Evolutionary conservation across 2,329 filamentous ascomycete species (phyloP), one percentile per base, ranked within the genome.

Genomic region (Verticillium dahliae): DNA sequence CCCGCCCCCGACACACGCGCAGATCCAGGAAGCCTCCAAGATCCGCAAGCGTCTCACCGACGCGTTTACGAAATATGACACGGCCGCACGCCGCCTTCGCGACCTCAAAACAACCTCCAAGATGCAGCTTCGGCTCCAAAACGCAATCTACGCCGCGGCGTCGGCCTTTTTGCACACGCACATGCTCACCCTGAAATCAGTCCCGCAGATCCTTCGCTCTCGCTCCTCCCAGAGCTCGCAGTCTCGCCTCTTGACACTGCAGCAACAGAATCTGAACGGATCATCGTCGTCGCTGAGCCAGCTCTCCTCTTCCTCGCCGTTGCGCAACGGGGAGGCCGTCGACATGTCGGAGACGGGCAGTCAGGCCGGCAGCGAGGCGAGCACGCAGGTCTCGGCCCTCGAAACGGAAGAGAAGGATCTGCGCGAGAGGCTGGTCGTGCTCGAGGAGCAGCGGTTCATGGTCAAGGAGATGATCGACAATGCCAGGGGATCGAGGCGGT

Each of bases 381-480:
- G 81, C 69, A 85, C 81, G 14, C 78, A 78, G 1, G 77, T 84
- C 1, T 84, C 81, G 10, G 77, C 80, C 38, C 75, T 96, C 4
- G 92, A 96, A 73, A 85, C 84, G 0, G 92, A 97, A 71, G 92
- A 97, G 73, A 94, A 91, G 71, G 85, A 91, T 22, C 77, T 96
- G 1, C 85, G 90, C 15, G 92, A 97, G 69, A 81, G 87, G 4
- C 78, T 97, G 13, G 90, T 95, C 35, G 88, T 97, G 6, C 81
- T 97, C 1, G 92, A 97, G 73, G 93, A 97, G 75, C 93, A 97
- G 73, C 89, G 88, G 65, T 96, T 96, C 74, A 86, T 97, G 75
- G 92, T 97, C 0, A 86, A 88, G 41, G 87, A 91, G 67, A 96
- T 96, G 92, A 85, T 96, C 55, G 85, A 85, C 7, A 85, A 88